Evolutionary conservation across 345 rosid species (phyloP), one percentile per base, ranked within the genome.

Genomic region (Cochlearia excelsa): DNA sequence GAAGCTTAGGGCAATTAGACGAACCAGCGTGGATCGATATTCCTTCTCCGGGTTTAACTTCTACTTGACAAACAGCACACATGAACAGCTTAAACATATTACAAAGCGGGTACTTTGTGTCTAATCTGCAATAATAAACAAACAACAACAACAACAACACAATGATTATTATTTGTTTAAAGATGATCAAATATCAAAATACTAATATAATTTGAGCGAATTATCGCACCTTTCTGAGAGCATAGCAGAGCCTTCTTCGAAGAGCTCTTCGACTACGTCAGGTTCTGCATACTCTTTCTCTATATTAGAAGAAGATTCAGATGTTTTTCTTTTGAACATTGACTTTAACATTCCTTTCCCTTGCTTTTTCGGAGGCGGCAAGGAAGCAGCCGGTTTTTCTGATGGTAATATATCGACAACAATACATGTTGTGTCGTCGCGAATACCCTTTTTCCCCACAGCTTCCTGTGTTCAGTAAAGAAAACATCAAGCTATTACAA

Each of bases 61-160:
- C 99, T 77, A 87, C 79, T 84, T 94, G 99, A 76, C 99, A 94
- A 43, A 94, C 92, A n/a, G 99, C 99, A 68, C 99, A 90, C 78
- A 69, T 81, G 67, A 90, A 94, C 86, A 94, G 55, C 88, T 78
- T 82, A 68, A 90, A 94, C 96, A 94, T 84, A 81, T 94, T 94
- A 93, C 96, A 87, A 9, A 90, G 79, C 1, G 97, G 97, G 68
- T 90, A 94, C 66, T 82, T 86, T 16, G 93, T 82, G 61, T 90
- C 90, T 68, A 94, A 79, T 85, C 97, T 94, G 23, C 23, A 16
- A 16, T 16, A 16, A 16, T 16, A 16, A 16, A 16, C 23, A 16
- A 16, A 16, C 7, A 23, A 47, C 7, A 45, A 1, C 41, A 26
- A 46, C 54, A 30, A 4, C 54, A 0, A 30, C 7, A 33, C 54